These are phyloP conservation scores for Crucihimalaya himalaica DNA, from an alignment of 345 rosid species.

Conservation along the genomic window DNA sequence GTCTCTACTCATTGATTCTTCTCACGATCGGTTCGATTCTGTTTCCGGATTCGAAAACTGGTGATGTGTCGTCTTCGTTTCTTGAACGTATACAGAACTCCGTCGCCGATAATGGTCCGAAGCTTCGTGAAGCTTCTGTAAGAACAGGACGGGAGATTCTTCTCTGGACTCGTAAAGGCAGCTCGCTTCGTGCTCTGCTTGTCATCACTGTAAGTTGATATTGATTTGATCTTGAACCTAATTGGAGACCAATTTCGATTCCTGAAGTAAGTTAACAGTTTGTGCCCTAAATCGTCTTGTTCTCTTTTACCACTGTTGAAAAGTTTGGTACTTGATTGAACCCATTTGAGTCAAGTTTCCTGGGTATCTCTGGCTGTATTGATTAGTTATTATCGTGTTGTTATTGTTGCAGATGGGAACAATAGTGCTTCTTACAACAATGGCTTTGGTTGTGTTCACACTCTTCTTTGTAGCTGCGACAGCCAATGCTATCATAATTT, in stretches of 20 bases:
- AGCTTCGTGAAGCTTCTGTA: constrained; percentile 55
- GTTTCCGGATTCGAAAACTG: constrained; percentile 46
- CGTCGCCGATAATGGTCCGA: constrained; percentile 51
- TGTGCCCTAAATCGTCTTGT: not conserved
- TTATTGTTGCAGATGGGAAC: constrained; percentile 76
- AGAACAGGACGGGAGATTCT: constrained; percentile 53
- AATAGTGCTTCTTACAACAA: constrained; percentile 60
- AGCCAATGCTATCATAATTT: constrained; percentile 64
- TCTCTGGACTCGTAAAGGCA: constrained; percentile 76
- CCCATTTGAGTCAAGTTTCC: not conserved
- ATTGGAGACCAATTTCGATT: not conserved
- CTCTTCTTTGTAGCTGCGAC: constrained; percentile 86
- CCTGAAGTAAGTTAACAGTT: not conserved
- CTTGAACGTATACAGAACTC: constrained; percentile 55
- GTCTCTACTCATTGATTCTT: constrained; percentile 54
- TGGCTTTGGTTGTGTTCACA: constrained; percentile 71
- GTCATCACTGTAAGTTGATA: constrained; percentile 66
- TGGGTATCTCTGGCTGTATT: not conserved
- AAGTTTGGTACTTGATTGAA: constrained; percentile 29
- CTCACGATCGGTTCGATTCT: constrained; percentile 50
- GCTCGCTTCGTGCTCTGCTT: constrained; percentile 76
- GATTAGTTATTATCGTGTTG: not conserved
- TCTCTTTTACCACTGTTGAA: not conserved
- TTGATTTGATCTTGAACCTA: not conserved
- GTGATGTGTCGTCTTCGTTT: constrained; percentile 48